Evolutionary conservation across 768 basidiomycete species (phyloP).

Genomic region (Cystofilobasidium bisporidii): DNA sequence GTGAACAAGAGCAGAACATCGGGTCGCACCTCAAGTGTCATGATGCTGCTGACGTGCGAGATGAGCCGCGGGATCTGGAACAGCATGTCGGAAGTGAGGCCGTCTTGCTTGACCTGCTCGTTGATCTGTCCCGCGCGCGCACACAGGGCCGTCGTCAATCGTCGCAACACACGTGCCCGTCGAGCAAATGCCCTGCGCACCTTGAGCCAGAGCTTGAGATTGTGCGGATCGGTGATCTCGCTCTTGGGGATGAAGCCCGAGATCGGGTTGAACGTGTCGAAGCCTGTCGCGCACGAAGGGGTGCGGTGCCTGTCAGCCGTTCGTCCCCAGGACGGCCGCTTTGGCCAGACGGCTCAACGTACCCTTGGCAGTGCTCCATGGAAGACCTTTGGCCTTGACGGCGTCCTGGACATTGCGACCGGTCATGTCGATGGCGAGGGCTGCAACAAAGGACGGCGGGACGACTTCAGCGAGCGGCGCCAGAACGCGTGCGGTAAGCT

Average conservation of each 20-base stretch:
- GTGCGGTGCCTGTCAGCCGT: too few relatives aligned
- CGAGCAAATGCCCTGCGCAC: too few relatives aligned
- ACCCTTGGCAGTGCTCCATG: slow-evolving; percentile 83
- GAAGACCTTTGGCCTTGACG: slow-evolving; percentile 85
- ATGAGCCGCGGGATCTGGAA: slow-evolving; percentile 81
- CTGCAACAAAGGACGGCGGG: slow-evolving; percentile 47
- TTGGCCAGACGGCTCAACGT: too few relatives aligned
- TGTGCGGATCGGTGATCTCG: slow-evolving; percentile 58
- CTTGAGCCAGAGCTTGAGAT: slow-evolving; percentile 67
- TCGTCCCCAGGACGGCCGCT: too few relatives aligned
- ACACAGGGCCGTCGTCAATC: not conserved
- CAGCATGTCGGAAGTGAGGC: slow-evolving; percentile 79
- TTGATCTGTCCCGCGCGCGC: slow-evolving; percentile 54
- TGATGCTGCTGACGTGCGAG: slow-evolving; percentile 85
- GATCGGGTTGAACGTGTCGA: slow-evolving; percentile 90
- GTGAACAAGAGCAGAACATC: not conserved
- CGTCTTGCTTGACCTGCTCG: slow-evolving; percentile 69
- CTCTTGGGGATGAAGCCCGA: slow-evolving; percentile 74
- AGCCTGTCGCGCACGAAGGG: slow-evolving; percentile 51
- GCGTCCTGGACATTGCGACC: slow-evolving; percentile 89
- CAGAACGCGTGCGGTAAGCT: too few relatives aligned
- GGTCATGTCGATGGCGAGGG: slow-evolving; percentile 91
- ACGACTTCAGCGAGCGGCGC: too few relatives aligned
- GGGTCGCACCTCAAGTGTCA: slow-evolving; percentile 84
- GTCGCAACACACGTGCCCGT: too few relatives aligned